Evolutionary conservation across 805 yeast genomes (phyloP).

Genomic region (Brettanomyces anomalus): DNA sequence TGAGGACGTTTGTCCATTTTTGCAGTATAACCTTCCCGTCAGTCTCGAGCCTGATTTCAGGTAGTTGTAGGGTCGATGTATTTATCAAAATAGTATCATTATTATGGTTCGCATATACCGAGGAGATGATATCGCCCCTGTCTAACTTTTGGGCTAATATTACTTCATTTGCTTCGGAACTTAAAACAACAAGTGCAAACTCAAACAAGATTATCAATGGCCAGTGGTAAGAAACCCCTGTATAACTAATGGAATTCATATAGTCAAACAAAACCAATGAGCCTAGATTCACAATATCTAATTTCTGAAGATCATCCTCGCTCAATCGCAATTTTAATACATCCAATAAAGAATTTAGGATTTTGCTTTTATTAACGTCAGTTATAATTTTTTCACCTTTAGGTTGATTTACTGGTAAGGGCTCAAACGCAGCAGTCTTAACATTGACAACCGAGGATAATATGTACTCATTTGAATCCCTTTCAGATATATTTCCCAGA

Average conservation of each 20-base stretch:
- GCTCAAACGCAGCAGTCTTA: constrained; percentile 19
- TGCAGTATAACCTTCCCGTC: constrained; percentile 16
- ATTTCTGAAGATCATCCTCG: constrained; percentile 1
- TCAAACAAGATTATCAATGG: constrained; percentile 16
- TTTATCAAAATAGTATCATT: constrained; percentile 14
- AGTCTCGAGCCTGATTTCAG: constrained; percentile 15
- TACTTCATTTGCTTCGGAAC: constrained; percentile 11
- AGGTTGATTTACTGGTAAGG: constrained; percentile 11
- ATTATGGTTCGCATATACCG: constrained; percentile 13
- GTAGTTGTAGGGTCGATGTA: constrained; percentile 16
- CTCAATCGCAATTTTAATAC: constrained; percentile 10
- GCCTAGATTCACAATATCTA: constrained; percentile 19
- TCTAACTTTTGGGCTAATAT: constrained; percentile 11
- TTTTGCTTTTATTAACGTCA: constrained; percentile 13
- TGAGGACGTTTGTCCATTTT: constrained; percentile 21
- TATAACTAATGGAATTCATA: constrained; percentile 9
- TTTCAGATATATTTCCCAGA: constrained; percentile 6
- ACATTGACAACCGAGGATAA: constrained; percentile 18
- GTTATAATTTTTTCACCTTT: constrained; percentile 11
- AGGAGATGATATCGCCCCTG: constrained; percentile 13
- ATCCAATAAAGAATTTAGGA: constrained; percentile 13
- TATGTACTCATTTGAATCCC: constrained; percentile 7
- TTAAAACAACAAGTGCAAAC: constrained; percentile 13
- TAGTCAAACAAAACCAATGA: constrained; percentile 18
- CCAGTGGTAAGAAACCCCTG: constrained; percentile 6